These are phyloP conservation scores for Aureobasidium sp. DNA, from an alignment of 2,329 filamentous ascomycete genomes.

Conservation along the genomic window DNA sequence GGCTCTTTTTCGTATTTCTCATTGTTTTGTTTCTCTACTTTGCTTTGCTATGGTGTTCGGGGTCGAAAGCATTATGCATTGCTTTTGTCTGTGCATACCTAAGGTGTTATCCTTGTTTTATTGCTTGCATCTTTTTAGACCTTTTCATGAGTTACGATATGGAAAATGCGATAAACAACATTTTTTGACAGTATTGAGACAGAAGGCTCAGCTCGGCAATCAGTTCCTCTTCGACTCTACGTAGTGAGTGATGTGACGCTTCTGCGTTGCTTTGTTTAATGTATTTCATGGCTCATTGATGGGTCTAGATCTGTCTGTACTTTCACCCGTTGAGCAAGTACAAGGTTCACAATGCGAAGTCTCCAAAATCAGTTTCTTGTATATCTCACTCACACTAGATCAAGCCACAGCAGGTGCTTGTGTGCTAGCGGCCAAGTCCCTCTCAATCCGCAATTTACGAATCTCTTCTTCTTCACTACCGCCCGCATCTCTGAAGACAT, in stretches of 20 bases:
- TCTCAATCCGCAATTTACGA: not conserved
- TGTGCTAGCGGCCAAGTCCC: not conserved
- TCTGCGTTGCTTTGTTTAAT: no score
- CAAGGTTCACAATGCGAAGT: no score
- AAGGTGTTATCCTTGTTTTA: not conserved
- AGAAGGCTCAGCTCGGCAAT: no score
- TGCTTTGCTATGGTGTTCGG: not conserved
- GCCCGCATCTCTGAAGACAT: not conserved
- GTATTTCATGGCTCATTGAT: no score
- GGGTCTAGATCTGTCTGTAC: no score
- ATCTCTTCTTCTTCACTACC: conserved; percentile 5
- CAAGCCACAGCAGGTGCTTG: no score
- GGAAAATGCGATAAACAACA: not conserved
- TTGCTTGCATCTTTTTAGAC: not conserved
- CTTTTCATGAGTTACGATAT: not conserved
- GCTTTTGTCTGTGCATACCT: not conserved
- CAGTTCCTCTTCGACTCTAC: no score
- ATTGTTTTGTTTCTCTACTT: not conserved
- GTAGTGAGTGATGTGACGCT: no score
- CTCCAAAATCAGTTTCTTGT: no score
- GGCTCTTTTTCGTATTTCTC: not conserved
- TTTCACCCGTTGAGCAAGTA: no score
- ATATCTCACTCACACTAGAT: no score
- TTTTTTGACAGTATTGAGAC: no score
- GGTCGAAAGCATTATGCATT: not conserved